These are phyloP conservation scores for Aegilops bicornis DNA, from an alignment of 176 grass and related monocot genomes.

Conservation along the genomic window DNA sequence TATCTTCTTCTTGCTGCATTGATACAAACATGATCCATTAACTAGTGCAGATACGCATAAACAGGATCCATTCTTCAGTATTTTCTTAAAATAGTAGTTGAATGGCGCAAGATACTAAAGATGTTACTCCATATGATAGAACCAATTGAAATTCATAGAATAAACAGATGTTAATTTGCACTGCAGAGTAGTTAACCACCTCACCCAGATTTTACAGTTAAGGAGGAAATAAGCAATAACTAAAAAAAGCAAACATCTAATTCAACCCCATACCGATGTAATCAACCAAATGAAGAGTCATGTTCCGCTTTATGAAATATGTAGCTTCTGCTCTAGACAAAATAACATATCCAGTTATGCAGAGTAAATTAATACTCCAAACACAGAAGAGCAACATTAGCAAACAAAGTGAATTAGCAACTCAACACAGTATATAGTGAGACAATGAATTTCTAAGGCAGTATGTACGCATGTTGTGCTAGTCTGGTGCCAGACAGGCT, in stretches of 20 bases:
- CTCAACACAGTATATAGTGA: constrained; percentile 20
- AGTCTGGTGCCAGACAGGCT: no score
- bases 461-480: no score
- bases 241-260: neutral
- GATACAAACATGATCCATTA: neutral
- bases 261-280: neutral
- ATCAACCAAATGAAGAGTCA: neutral
- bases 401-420: constrained; percentile 39
- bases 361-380: neutral
- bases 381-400: constrained; percentile 27
- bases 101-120: constrained; percentile 20
- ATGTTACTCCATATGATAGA: constrained; percentile 18
- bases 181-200: no score
- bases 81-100: constrained; percentile 22
- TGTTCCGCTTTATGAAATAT: constrained; percentile 14
- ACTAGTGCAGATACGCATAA: neutral
- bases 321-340: neutral
- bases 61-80: neutral
- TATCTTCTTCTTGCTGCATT: neutral
- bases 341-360: neutral
- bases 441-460: no score
- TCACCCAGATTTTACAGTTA: constrained; percentile 24
- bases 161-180: constrained; percentile 5
- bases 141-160: constrained; percentile 26
- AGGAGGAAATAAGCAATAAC: neutral